Percentiles rank a stretch among this genome's conserved stretches.
Evolutionary conservation across 805 yeast genomes (phyloP).

Genomic region (Brettanomyces bruxellensis): DNA sequence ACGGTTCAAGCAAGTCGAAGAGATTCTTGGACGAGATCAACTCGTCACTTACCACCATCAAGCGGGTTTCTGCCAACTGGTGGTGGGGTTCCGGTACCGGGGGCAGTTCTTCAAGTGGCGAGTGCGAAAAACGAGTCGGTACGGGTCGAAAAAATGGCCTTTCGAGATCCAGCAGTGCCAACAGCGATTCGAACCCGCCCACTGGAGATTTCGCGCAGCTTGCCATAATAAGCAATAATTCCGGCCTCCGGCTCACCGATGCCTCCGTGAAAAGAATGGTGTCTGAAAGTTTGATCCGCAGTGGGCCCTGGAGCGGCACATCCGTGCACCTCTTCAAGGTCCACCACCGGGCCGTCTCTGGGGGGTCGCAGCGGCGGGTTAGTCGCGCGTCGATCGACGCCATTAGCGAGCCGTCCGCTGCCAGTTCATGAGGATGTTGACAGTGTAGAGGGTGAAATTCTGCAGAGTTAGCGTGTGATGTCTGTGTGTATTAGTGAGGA

Average conservation of each 20-base stretch:
- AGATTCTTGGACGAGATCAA: slow-evolving; percentile 27
- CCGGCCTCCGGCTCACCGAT: slow-evolving; percentile 12
- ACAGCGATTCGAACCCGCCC: slow-evolving; percentile 8
- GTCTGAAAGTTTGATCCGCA: slow-evolving; percentile 8
- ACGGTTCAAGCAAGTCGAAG: slow-evolving; percentile 26
- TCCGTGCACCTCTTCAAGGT: slow-evolving; percentile 35
- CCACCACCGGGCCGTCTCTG: slow-evolving; percentile 1
- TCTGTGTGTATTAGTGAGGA: no score
- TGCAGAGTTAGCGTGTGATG: no score
- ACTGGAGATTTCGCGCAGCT: slow-evolving; percentile 7
- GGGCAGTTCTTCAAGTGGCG: background rate
- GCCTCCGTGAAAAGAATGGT: slow-evolving; percentile 4
- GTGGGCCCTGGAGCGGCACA: slow-evolving; percentile 38
- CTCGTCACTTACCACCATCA: slow-evolving; percentile 21
- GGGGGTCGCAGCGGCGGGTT: background rate
- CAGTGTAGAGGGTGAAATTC: no score
- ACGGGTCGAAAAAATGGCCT: slow-evolving; percentile 5
- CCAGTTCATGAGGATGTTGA: no score
- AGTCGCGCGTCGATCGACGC: background rate
- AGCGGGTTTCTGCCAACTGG: slow-evolving; percentile 28
- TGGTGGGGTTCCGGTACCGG: slow-evolving; percentile 12
- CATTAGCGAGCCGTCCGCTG: background rate
- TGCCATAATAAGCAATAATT: background rate
- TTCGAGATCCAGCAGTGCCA: background rate
- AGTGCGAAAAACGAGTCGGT: no score